A percentile compares a stretch with the other conserved stretches of the same genome.
Conservation (phyloP, 768 basidiomycete species). For the Lactarius indigo region DNA sequence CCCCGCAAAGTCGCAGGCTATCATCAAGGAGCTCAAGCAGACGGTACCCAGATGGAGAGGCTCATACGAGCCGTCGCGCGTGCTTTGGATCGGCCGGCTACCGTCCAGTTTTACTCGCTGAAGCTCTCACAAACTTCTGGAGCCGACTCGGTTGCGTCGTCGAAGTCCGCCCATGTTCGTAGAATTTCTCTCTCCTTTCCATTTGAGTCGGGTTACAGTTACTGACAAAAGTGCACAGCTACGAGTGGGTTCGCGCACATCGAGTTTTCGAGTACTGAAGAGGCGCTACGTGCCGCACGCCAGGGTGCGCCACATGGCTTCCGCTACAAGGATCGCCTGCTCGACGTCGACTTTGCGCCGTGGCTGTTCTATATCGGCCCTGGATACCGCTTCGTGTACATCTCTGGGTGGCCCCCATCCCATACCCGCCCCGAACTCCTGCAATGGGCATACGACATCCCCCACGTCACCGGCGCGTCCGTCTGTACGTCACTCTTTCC, state of each 20-base stretch:
- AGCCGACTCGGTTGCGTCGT: constrained; percentile 21
- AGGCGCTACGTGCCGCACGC: constrained; percentile 8
- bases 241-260: constrained; percentile 16
- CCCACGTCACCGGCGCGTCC: neutral
- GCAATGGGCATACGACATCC: constrained; percentile 9
- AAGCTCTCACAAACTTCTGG: constrained; percentile 13
- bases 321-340: constrained; percentile 9
- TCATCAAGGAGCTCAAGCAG: constrained; percentile 8
- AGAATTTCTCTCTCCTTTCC: neutral
- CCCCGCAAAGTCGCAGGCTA: neutral
- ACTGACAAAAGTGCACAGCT: neutral
- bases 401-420: constrained; percentile 10
- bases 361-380: constrained; percentile 1
- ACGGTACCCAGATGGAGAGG: constrained; percentile 13
- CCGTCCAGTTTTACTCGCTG: neutral
- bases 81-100: constrained; percentile 16
- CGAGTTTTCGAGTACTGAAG: constrained; percentile 18
- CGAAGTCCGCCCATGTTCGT: constrained; percentile 21
- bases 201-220: neutral
- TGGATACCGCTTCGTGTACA: constrained; percentile 4
- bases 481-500: neutral
- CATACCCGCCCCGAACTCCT: neutral
- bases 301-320: constrained; percentile 16
- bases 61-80: constrained; percentile 3
- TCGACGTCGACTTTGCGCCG: constrained; percentile 12